Base-by-base conservation (phyloP, 768 basidiomycete genomes). In the Mycena maculata region DNA sequence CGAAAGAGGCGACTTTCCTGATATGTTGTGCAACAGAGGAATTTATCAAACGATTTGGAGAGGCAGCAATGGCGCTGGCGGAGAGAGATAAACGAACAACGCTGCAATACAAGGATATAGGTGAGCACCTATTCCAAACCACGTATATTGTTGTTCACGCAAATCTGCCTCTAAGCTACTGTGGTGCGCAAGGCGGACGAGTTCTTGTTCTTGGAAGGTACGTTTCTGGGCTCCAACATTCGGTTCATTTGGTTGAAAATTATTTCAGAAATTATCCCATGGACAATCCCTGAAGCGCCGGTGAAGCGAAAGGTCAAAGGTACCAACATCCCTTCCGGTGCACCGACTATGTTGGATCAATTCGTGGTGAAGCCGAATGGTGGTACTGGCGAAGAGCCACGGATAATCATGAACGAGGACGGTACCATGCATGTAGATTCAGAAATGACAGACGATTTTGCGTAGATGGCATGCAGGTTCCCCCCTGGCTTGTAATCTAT, bases 21-120 rank as follows among this genome's bases (percentile, higher is more conserved):
- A 90, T 96, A 49, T 88, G 92, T 23, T 80, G 94, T 28, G 94
- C 94, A 7, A 90, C 95, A 60, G 95, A 97, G 78, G 91, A 94
- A 76, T 96, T 97, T 70, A 90, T 96, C 57, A 89, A 87, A 76
- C 85, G 89, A 54, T 79, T 96, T 30, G 85, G 87, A 33, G 87
- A 91, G 61, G 91, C 92, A 8, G 87, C 86, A n/a, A 89, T 92
- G 68, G 85, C 81, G 57, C 84, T 88, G 16, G 93, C 95, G 7
- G 84, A 86, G 63, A 80, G 87, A 57, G 93, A 95, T 67, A 90
- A 88, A 70, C 81, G 95, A 66, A 77, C 87, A 30, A 95, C 89
- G 0, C 86, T 96, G 20, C 92, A 93, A 74, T 86, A 92, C 70
- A 88, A 86, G 67, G 95, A 97, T 76, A 78, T 96, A 49, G 91